These are phyloP conservation scores for Picochlorum sp. DNA, from an alignment of 139 green algal genomes.

Conservation along the genomic window DNA sequence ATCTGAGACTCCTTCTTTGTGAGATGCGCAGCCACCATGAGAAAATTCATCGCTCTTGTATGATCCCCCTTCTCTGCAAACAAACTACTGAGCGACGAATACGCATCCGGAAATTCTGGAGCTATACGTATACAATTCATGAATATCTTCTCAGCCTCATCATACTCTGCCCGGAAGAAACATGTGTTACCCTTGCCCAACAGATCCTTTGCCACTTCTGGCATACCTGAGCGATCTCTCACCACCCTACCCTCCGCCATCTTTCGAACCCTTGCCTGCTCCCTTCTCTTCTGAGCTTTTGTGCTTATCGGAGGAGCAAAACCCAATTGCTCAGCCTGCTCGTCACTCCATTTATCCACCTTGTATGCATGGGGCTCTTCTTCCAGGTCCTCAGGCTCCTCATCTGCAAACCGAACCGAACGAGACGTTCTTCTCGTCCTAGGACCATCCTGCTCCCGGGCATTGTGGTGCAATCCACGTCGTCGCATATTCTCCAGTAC, in stretches of 20 bases:
- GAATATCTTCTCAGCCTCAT: slow-evolving; percentile 58
- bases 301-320: slow-evolving; percentile 16
- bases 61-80: slow-evolving; percentile 55
- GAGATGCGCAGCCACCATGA: slow-evolving; percentile 87
- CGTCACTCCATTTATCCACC: slow-evolving; percentile 25
- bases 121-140: slow-evolving; percentile 58
- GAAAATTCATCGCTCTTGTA: slow-evolving; percentile 73
- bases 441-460: too few species aligned
- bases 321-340: slow-evolving; percentile 45
- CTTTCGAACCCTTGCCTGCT: neutral
- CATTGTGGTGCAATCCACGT: too few species aligned
- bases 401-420: neutral
- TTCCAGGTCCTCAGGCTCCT: neutral
- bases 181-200: slow-evolving; percentile 81
- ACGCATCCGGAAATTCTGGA: slow-evolving; percentile 73
- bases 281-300: slow-evolving; percentile 11
- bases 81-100: slow-evolving; percentile 74
- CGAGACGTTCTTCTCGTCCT: neutral
- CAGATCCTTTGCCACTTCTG: slow-evolving; percentile 52
- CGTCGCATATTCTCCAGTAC: too few species aligned
- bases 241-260: neutral
- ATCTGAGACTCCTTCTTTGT: slow-evolving; percentile 60
- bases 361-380: neutral
- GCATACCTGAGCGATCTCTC: slow-evolving; percentile 27
- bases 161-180: slow-evolving; percentile 49